A percentile compares a stretch with the other conserved stretches of the same genome.
These are phyloP conservation scores for Tillandsia fasciculata DNA, from an alignment of 176 grass and related monocot species.

Conservation along the genomic window DNA sequence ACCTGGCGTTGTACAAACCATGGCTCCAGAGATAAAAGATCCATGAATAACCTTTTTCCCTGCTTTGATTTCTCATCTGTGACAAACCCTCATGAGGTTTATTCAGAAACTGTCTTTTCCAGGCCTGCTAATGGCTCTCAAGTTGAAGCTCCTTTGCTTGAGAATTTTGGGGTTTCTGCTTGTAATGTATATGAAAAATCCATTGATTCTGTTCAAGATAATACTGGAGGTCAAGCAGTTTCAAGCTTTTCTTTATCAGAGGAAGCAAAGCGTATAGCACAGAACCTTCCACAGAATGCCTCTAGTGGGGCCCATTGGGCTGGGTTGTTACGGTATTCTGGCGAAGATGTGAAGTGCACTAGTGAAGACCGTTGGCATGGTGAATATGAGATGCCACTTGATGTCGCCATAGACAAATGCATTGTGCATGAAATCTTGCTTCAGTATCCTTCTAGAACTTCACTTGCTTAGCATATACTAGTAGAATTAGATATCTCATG, in stretches of 20 bases:
- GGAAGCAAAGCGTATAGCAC: constrained; percentile 21
- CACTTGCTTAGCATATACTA: not conserved
- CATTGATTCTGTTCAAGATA: constrained; percentile 27
- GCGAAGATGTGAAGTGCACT: constrained; percentile 28
- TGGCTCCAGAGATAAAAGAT: constrained; percentile 22
- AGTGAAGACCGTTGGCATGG: constrained; percentile 24
- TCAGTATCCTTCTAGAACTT: constrained; percentile 80
- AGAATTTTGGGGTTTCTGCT: constrained; percentile 13
- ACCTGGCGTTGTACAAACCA: constrained; percentile 19
- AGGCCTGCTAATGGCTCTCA: constrained; percentile 22
- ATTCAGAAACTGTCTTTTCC: constrained; percentile 27
- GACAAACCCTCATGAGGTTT: constrained; percentile 56
- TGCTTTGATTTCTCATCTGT: constrained; percentile 73
- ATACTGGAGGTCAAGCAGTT: constrained; percentile 23
- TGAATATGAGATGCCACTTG: constrained; percentile 50
- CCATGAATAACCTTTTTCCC: constrained; percentile 21
- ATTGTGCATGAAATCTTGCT: constrained; percentile 79
- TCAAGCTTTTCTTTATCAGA: constrained; percentile 22
- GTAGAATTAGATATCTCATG: not conserved
- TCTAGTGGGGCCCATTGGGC: constrained; percentile 71
- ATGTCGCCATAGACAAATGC: constrained; percentile 84
- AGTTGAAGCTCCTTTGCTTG: constrained; percentile 23
- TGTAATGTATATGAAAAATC: constrained; percentile 21
- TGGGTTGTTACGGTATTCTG: constrained; percentile 47
- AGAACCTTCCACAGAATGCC: constrained; percentile 21